Base-by-base conservation (phyloP, 139 green algal species). In the Ulvella scutata region DNA sequence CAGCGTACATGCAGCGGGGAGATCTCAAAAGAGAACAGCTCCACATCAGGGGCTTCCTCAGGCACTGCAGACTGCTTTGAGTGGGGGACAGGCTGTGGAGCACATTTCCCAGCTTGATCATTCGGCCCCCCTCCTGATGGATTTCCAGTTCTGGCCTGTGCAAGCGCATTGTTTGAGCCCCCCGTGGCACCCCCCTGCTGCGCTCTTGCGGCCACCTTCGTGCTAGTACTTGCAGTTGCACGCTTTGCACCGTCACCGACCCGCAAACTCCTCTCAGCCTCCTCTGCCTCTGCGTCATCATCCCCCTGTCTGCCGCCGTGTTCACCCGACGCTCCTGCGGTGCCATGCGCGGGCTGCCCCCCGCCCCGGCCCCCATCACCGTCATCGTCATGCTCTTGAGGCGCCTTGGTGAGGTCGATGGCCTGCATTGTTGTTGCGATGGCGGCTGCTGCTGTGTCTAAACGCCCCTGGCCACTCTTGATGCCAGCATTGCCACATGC, bases 181-280 rank as follows among this genome's bases (percentile, higher is more conserved):
- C 9, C 44, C 10, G 44, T 26, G 4, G 44, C 44, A 7, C 13
- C 44, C 7, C 9, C 44, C 6, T 23, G n/a, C 4, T 13, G 4
- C 44, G 33, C 44, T 23, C 9, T 26, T 33, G 44, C 7, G n/a
- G 9, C 44, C n/a, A n/a, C n/a, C n/a, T n/a, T n/a, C n/a, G n/a
- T n/a, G n/a, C n/a, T n/a, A n/a, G n/a, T n/a, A n/a, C n/a, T n/a
- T 28, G 9, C 44, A 6, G 44, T 26, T 17, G 44, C 51, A n/a
- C n/a, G n/a, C 1, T 0, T 6, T 26, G 13, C 51, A 1, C 13
- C 51, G 9, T n/a, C 51, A n/a, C 13, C 51, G 13, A 26, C 51
- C 76, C 86, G 81, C 74, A 92, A 81, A 78, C 90, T 79, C 33
- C 76, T 51, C 72, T 82, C 81, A 4, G 82, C 76, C n/a, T 90